Conservation (phyloP, 1,284 basidiomycete species). For the Sparassis latifolia region DNA sequence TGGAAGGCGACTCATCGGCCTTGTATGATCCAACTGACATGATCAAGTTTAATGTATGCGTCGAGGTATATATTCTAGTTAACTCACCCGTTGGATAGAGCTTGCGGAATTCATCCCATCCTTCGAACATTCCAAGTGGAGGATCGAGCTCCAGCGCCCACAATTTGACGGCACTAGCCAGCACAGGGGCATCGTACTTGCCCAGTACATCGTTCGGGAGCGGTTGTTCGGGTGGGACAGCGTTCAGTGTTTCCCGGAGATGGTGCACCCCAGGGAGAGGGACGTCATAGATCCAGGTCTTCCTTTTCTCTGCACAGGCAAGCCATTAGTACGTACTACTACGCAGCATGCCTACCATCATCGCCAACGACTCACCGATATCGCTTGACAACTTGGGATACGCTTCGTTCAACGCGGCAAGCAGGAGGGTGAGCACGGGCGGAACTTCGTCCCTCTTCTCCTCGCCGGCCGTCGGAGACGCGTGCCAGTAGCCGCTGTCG, state of each 20-base stretch:
- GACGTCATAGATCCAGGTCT: slow-evolving; percentile 90
- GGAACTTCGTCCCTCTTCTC: slow-evolving; percentile 65
- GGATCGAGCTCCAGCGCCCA: slow-evolving; percentile 86
- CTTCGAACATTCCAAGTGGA: slow-evolving; percentile 76
- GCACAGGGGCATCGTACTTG: slow-evolving; percentile 80
- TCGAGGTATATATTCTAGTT: background rate
- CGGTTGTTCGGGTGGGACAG: slow-evolving; percentile 55
- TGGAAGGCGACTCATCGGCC: slow-evolving; percentile 43
- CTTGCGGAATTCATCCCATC: slow-evolving; percentile 85
- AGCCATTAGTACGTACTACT: background rate
- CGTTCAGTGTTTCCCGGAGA: slow-evolving; percentile 78
- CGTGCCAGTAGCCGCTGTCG: slow-evolving; percentile 51
- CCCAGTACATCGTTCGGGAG: slow-evolving; percentile 61
- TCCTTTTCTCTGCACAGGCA: slow-evolving; percentile 63
- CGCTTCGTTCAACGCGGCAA: slow-evolving; percentile 58
- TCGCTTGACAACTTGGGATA: slow-evolving; percentile 64
- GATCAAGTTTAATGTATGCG: background rate
- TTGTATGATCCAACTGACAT: slow-evolving; percentile 51
- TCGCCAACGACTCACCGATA: slow-evolving; percentile 38
- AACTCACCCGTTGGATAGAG: slow-evolving; percentile 63
- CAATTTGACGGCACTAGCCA: slow-evolving; percentile 80
- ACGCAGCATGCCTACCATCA: background rate
- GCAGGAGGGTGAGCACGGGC: slow-evolving; percentile 65
- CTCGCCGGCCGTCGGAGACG: slow-evolving; percentile 10
- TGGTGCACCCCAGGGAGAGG: slow-evolving; percentile 78